Base-by-base conservation (phyloP, 257 asterid genomes). In the Phtheirospermum japonicum region DNA sequence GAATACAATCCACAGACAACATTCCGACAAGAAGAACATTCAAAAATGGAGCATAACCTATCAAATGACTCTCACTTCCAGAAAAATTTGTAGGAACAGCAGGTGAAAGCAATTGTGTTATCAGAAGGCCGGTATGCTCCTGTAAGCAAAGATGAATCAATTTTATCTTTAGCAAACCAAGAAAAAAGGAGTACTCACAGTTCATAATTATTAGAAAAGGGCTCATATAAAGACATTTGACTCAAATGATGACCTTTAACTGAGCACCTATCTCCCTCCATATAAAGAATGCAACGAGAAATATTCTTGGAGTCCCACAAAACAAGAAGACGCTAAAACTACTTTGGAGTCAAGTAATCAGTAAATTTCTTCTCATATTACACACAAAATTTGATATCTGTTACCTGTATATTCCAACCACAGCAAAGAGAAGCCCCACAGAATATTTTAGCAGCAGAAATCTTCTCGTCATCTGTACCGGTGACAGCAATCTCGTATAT, bases 341-440 rank as follows among this genome's bases (percentile, higher is more conserved):
- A 3, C 26, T 37, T 32, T 19, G 9, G 40, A 31, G 36, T 42
- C 43, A 31, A 2, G 40, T 51, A 53, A 23, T 50, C 63, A 57
- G 50, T 30, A 23, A 31, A 52, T 60, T 64, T 58, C 20, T 33
- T 59, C 18, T 31, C 23, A 56, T 40, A 17, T 66, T 28, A 9
- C 40, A 78, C 51, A 42, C 36, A 7, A 51, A 61, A 53, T 36
- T 17, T 9, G 45, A 67, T 65, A 67, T 61, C 55, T 51, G 57
- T 31, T 80, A 89, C 99, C 99, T 93, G 99, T 74, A 93, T 67
- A 79, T 84, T 93, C 99, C 99, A 93, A 57, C 99, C 97, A 75
- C 99, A 97, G 72, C 66, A 63, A 69, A 93, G 83, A 76, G 97
- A 89, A 73, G 99, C 91, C 68, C 99, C 99, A 46, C 99, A 89